phyloP scores from a whole-genome alignment of 2,329 filamentous ascomycete genomes.

The Aspergillus phoenicis region DNA sequence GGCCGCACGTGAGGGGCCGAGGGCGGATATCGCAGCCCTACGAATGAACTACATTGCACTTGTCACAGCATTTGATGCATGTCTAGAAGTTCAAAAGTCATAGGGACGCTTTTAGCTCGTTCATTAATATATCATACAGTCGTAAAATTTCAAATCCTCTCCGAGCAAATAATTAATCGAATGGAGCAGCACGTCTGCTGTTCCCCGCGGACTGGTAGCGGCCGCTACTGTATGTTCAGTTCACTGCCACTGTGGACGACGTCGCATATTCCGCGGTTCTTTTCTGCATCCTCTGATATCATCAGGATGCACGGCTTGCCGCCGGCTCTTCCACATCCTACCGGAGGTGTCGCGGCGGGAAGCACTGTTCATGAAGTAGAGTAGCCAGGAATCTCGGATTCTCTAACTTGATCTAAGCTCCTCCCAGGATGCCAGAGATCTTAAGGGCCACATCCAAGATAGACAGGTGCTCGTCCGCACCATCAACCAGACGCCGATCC shows the following conservation, averaged over 20 bases:
- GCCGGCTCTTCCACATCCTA: neutral
- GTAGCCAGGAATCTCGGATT: neutral
- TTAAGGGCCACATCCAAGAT: conserved; percentile 83
- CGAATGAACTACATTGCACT: neutral
- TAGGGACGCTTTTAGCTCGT: conserved; percentile 2
- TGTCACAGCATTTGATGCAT: too few species aligned
- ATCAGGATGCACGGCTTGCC: neutral
- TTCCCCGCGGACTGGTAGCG: neutral
- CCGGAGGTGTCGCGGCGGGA: neutral
- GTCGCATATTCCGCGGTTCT: neutral
- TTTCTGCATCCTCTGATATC: neutral
- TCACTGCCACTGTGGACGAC: neutral
- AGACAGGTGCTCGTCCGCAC: conserved; percentile 90
- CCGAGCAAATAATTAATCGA: neutral
- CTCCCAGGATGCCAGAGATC: conserved; percentile 70
- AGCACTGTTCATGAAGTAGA: neutral
- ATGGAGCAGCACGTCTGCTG: neutral
- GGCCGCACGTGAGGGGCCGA: conserved; percentile 10
- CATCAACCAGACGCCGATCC: conserved; percentile 92
- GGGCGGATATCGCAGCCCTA: conserved; percentile 1
- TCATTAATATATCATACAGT: conserved; percentile 22
- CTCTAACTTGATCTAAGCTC: conserved; percentile 18
- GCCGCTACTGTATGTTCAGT: neutral
- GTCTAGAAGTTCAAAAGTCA: neutral
- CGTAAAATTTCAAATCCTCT: conserved; percentile 13